phyloP scores from a whole-genome alignment of 495 filamentous ascomycete species.

The Penicillium flavigenum region DNA sequence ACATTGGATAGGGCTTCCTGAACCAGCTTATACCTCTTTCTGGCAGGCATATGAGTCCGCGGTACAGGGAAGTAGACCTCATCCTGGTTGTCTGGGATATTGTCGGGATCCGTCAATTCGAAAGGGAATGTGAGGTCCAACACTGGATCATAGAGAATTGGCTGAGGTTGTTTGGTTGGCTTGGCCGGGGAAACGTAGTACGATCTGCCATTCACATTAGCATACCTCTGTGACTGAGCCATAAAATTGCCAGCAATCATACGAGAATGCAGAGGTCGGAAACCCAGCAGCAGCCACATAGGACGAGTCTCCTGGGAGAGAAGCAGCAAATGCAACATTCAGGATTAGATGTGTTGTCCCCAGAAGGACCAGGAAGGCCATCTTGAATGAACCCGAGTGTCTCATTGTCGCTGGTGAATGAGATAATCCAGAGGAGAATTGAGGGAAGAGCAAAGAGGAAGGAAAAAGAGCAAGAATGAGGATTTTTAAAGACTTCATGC shows the following conservation, averaged over 20 bases:
- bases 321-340: neutral
- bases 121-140: conserved; percentile 56
- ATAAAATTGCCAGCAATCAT: neutral
- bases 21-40: conserved; percentile 42
- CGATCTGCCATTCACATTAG: conserved; percentile 20
- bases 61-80: conserved; percentile 50
- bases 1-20: conserved; percentile 43
- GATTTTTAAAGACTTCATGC: neutral
- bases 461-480: no score
- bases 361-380: conserved; percentile 14
- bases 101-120: conserved; percentile 55
- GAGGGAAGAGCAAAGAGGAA: neutral
- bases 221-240: neutral
- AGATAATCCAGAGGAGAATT: neutral
- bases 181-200: conserved; percentile 52
- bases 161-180: conserved; percentile 58
- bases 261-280: conserved; percentile 54
- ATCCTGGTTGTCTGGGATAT: conserved; percentile 51
- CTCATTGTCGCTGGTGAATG: neutral
- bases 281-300: conserved; percentile 54
- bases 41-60: conserved; percentile 39
- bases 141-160: conserved; percentile 55
- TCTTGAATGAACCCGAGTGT: neutral
- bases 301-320: conserved; percentile 38
- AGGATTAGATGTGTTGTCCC: neutral